Evolutionary conservation across 225 moss, liverwort and hornwort genomes (phyloP), one percentile per base, ranked within the genome.

Genomic region (Marchantia paleacea): DNA sequence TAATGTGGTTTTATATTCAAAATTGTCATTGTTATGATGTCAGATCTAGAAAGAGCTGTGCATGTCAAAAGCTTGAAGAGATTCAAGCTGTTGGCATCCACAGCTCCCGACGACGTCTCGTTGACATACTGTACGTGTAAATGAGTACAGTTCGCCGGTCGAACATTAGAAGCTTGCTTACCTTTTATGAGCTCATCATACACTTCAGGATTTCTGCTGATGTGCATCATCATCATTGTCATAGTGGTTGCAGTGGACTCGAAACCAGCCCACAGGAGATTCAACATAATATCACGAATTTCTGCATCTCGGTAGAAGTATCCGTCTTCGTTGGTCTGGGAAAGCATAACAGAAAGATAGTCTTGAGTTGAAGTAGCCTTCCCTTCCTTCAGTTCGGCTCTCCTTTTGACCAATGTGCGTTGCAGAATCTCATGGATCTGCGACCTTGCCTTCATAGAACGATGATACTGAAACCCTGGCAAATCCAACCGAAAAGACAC

Each of bases 311-410:
- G 58, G 75, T 58, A 22, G 20, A 31, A 60, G 55, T 76, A 60
- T 12, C 60, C 75, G 6, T 60, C 15, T 10, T 47, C 60, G 58
- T 76, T 60, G 60, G 60, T 58, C 60, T 60, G 75, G 12, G 58
- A 57, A 6, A 76, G 75, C 8, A 76, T 8, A 47, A 76, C 60
- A 10, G 60, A 76, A 10, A 76, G 60, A 20, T 54, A 76, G 54
- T 76, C 60, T 10, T 60, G 58, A 47, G 19, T 60, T 60, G 75
- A 60, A 47, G 57, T 58, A 29, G 75, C 75, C 10, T 9, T 54
- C 24, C 74, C 60, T 76, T 76, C 75, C 60, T 76, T 47, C 30
- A 76, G 47, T 22, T 76, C 75, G 16, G 39, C 58, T 60, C 75
- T 58, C 47, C 75, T 53, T 54, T 74, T 74, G 7, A 52, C 74